phyloP scores from a whole-genome alignment of 2,329 filamentous ascomycete species.

The Biscogniauxia sp. region DNA sequence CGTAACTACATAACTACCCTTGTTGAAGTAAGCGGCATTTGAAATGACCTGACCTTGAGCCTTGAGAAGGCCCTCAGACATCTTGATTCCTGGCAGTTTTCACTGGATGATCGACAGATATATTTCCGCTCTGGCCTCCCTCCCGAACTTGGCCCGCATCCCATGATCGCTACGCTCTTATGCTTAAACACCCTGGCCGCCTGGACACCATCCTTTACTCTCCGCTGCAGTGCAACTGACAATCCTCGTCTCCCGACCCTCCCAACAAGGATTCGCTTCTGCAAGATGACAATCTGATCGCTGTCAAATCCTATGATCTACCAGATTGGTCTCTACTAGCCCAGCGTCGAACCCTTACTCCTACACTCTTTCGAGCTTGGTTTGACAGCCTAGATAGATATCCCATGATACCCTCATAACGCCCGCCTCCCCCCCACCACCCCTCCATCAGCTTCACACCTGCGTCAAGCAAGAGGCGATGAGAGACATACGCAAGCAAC shows the following conservation, averaged over 20 bases:
- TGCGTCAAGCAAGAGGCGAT: slow-evolving; percentile 20
- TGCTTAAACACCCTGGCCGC: slow-evolving; percentile 21
- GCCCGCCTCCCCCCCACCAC: slow-evolving; percentile 18
- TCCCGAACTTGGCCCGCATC: slow-evolving; percentile 16
- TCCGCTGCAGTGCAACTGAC: slow-evolving; percentile 24
- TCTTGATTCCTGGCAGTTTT: slow-evolving; percentile 14
- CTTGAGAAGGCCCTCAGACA: slow-evolving; percentile 5
- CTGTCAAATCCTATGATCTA: slow-evolving; percentile 26
- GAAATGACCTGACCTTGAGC: not conserved
- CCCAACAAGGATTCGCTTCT: slow-evolving; percentile 18
- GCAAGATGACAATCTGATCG: slow-evolving; percentile 24
- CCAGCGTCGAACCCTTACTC: slow-evolving; percentile 10
- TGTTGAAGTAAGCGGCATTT: not conserved
- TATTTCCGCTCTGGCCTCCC: slow-evolving; percentile 14
- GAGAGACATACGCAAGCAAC: slow-evolving; percentile 23
- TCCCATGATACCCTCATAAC: slow-evolving; percentile 17
- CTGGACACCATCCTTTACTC: slow-evolving; percentile 22
- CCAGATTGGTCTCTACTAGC: slow-evolving; percentile 19
- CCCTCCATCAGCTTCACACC: slow-evolving; percentile 22
- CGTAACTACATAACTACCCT: not conserved
- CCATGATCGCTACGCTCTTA: slow-evolving; percentile 23
- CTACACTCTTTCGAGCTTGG: slow-evolving; percentile 19
- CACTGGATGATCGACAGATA: slow-evolving; percentile 16
- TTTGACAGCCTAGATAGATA: slow-evolving; percentile 9
- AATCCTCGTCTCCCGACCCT: slow-evolving; percentile 24